Evolutionary conservation across 2,329 filamentous ascomycete species (phyloP).

Genomic region (Samsoniella hepiali): DNA sequence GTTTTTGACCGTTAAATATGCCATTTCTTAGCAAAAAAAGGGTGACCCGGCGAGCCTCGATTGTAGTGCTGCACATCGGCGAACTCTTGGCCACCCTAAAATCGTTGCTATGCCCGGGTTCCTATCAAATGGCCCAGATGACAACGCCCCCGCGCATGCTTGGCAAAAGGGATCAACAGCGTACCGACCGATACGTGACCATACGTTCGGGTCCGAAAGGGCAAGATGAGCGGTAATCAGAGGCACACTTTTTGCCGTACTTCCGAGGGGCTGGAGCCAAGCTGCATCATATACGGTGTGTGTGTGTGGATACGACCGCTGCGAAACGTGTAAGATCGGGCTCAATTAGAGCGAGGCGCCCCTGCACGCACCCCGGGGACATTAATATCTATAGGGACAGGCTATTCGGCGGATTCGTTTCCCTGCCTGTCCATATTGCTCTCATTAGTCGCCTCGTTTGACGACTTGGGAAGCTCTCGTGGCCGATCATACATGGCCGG

Average conservation of each 20-base stretch:
- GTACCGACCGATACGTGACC: neutral
- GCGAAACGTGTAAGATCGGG: slow-evolving; percentile 4
- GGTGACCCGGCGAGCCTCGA: neutral
- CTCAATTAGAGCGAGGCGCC: neutral
- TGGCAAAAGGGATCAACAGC: neutral
- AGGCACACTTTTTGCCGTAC: slow-evolving; percentile 15
- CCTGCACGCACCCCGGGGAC: neutral
- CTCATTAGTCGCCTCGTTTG: slow-evolving; percentile 9
- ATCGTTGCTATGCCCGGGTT: neutral
- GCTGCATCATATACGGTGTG: neutral
- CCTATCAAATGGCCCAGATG: neutral
- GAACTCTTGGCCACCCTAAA: neutral
- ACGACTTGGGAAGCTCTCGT: neutral
- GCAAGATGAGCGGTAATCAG: slow-evolving; percentile 3
- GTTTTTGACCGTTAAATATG: neutral
- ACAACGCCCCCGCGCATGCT: neutral
- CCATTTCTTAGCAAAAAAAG: too few relatives aligned
- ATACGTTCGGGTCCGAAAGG: neutral
- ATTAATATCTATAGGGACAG: neutral
- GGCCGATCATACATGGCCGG: neutral
- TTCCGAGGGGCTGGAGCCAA: neutral
- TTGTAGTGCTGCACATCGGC: neutral
- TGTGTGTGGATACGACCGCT: neutral
- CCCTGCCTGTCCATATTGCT: neutral
- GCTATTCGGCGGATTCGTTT: neutral